Base-by-base conservation (phyloP, 805 yeast species). In the Candida argentea region DNA sequence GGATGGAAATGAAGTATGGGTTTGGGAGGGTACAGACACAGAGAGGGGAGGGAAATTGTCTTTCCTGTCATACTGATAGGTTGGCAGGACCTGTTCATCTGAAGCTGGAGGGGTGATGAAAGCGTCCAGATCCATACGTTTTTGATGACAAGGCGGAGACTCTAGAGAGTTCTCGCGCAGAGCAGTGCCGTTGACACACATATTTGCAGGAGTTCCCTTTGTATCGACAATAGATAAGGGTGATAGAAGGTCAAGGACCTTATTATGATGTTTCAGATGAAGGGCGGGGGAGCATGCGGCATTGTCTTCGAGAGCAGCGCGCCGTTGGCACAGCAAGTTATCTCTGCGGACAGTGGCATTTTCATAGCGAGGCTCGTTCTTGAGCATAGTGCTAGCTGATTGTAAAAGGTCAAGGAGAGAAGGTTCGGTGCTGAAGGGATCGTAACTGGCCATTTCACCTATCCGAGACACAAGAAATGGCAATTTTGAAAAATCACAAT, bases 401-500 rank as follows among this genome's bases (percentile, higher is more conserved):
- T 50, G 38, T 35, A 60, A 59, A 20, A 61, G 55, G 37, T 61
- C 67, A 36, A 49, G 46, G 13, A 61, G 57, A 6, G 65, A 52
- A n/a, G n/a, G n/a, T n/a, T n/a, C n/a, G n/a, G n/a, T n/a, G n/a
- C n/a, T n/a, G n/a, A n/a, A n/a, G n/a, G n/a, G n/a, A n/a, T n/a
- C n/a, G n/a, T n/a, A n/a, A n/a, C n/a, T n/a, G n/a, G n/a, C n/a
- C n/a, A n/a, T n/a, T n/a, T n/a, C n/a, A n/a, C n/a, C n/a, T n/a
- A n/a, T n/a, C n/a, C n/a, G n/a, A n/a, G n/a, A n/a, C n/a, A n/a
- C n/a, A n/a, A n/a, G n/a, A n/a, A n/a, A n/a, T n/a, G n/a, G n/a
- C n/a, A n/a, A n/a, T n/a, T n/a, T n/a, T n/a, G n/a, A n/a, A n/a
- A n/a, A n/a, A n/a, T n/a, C n/a, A n/a, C n/a, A n/a, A n/a, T n/a